Evolutionary conservation across 345 rosid species (phyloP).

Genomic region (Bruguiera sexangula): DNA sequence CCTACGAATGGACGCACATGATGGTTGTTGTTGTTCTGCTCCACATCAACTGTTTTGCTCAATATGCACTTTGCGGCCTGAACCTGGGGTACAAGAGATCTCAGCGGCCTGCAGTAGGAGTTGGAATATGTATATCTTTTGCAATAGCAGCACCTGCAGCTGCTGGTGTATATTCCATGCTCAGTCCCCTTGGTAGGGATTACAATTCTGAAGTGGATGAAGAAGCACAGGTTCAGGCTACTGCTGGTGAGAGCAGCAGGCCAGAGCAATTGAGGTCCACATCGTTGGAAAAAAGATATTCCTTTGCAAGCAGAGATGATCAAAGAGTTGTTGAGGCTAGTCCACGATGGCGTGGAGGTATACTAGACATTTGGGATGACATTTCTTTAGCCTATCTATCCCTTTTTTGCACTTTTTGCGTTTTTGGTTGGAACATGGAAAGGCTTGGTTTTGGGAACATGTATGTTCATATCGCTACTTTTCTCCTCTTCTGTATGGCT

Average conservation of each 20-base stretch:
- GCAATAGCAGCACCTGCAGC: conserved; percentile 90
- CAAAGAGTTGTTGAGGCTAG: conserved; percentile 38
- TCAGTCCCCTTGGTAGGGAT: conserved; percentile 89
- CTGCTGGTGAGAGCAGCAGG: conserved; percentile 27
- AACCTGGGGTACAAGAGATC: conserved; percentile 83
- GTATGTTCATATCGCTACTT: conserved; percentile 92
- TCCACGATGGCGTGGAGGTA: conserved; percentile 86
- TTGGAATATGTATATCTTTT: conserved; percentile 67
- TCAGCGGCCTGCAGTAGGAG: conserved; percentile 77
- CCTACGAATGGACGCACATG: conserved; percentile 86
- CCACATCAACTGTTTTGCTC: conserved; percentile 89
- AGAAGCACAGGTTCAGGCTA: conserved; percentile 50
- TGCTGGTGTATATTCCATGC: conserved; percentile 70
- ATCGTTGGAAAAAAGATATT: conserved; percentile 55
- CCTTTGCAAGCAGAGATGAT: conserved; percentile 54
- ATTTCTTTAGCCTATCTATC: conserved; percentile 82
- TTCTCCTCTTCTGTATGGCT: conserved; percentile 77
- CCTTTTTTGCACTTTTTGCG: conserved; percentile 76
- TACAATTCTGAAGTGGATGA: conserved; percentile 55
- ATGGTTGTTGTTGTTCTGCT: conserved; percentile 78
- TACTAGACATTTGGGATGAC: conserved; percentile 83
- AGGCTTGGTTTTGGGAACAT: conserved; percentile 93
- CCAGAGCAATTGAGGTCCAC: conserved; percentile 24
- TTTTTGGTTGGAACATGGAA: conserved; percentile 98
- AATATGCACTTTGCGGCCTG: conserved; percentile 88